phyloP scores from a whole-genome alignment of 495 filamentous ascomycete genomes.

The Margaritispora aquatica region DNA sequence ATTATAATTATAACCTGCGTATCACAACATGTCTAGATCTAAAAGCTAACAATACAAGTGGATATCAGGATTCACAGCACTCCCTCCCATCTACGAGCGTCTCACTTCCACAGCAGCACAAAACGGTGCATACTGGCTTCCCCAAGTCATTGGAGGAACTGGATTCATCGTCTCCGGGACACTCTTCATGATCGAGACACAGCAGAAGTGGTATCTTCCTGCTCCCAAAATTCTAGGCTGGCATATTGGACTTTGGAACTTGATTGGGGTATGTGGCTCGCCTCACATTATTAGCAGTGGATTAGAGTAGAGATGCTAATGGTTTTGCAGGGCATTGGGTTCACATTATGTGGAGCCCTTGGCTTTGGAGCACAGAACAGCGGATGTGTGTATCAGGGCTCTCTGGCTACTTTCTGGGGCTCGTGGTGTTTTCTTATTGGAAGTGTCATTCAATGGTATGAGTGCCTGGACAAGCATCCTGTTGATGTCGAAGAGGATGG shows the following conservation, averaged over 20 bases:
- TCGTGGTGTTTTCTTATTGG: slow-evolving; percentile 66
- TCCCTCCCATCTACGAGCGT: slow-evolving; percentile 24
- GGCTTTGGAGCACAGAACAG: slow-evolving; percentile 43
- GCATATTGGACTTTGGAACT: slow-evolving; percentile 40
- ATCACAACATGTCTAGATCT: neutral
- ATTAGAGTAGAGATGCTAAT: too few species aligned
- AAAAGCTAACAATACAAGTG: neutral
- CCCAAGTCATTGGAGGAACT: slow-evolving; percentile 59
- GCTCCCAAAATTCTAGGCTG: slow-evolving; percentile 51
- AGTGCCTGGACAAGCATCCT: slow-evolving; percentile 54
- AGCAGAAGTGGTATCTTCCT: slow-evolving; percentile 58
- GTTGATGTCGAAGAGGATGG: slow-evolving; percentile 35
- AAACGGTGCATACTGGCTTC: slow-evolving; percentile 53
- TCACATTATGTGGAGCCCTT: slow-evolving; percentile 60
- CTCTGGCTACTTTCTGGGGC: slow-evolving; percentile 60
- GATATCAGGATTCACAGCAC: slow-evolving; percentile 4
- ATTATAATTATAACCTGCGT: neutral
- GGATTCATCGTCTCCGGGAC: slow-evolving; percentile 55
- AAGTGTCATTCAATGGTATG: slow-evolving; percentile 59
- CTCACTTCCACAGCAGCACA: slow-evolving; percentile 24
- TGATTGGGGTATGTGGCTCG: slow-evolving; percentile 33
- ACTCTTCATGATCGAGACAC: slow-evolving; percentile 66
- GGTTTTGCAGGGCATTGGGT: slow-evolving; percentile 47
- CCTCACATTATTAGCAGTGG: too few species aligned
- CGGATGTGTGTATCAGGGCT: slow-evolving; percentile 50